Evolutionary conservation across 106 monocot genomes (phyloP), one percentile per base, ranked within the genome.

Genomic region (Allium fistulosum): DNA sequence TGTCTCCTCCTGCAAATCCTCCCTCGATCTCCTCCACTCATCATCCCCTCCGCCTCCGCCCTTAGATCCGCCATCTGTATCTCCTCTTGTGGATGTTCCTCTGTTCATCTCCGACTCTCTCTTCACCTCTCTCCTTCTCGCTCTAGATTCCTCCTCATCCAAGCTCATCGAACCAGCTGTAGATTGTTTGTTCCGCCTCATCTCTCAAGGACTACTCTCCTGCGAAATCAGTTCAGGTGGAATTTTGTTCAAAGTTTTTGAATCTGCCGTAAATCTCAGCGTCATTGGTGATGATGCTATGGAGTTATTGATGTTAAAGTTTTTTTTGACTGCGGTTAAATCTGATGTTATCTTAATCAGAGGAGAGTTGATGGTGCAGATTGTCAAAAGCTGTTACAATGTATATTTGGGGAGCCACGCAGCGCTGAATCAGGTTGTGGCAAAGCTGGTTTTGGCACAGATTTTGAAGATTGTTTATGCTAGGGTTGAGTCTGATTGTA

Each of bases 321-420:
- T 99, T 28, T 70, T 93, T 49, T 51, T 90, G 17, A 80, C 99
- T 3, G 87, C 85, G 2, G 87, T 80, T 48, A 81, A 90, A 49
- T 90, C 90, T 15, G 80, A 84, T 11, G 53, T 65, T 14, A 71
- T 79, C 46, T 49, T 67, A 16, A 27, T 99, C 68, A 80, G 87
- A 18, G 87, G 85, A 15, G 90, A 87, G 60, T 69, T 75, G 46
- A 72, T 99, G 49, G 93, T 83, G 16, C 81, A 87, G 61, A 71
- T 87, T 28, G 73, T 99, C 53, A 93, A 90, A 78, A 83, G 83
- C 75, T 83, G 90, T 61, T 99, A 90, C 68, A 99, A 99, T 62
- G 80, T 93, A 26, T 99, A 90, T 66, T 77, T 99, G 17, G 84
- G 99, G 17, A 90, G 92, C 76, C 75, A 71, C 58, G 84, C 81